These are phyloP conservation scores for Phaeophleospora eucalypticola DNA, from an alignment of 2,329 filamentous ascomycete species.

Conservation along the genomic window DNA sequence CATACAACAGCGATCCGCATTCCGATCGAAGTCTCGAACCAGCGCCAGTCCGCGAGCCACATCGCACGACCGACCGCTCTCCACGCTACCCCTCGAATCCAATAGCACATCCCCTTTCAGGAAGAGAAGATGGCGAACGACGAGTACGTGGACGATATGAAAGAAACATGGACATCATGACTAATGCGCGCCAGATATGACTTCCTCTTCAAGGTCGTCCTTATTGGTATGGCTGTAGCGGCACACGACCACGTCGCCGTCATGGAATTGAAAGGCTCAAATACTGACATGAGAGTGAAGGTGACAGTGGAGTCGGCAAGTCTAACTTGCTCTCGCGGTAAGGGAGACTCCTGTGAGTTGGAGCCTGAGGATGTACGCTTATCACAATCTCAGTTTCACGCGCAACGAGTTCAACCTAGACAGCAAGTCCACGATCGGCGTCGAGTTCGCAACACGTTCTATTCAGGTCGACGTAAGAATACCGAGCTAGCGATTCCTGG, in stretches of 20 bases:
- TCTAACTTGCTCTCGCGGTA: slow-evolving; percentile 78
- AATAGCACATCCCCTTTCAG: neutral
- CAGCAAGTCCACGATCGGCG: slow-evolving; percentile 98
- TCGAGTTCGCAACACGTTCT: slow-evolving; percentile 96
- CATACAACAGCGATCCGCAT: too few relatives aligned
- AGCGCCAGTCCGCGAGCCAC: too few relatives aligned
- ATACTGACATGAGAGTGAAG: too few relatives aligned
- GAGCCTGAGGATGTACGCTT: neutral
- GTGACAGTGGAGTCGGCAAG: neutral
- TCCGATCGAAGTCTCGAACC: too few relatives aligned
- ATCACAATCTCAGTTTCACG: slow-evolving; percentile 63
- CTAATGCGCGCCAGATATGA: too few relatives aligned
- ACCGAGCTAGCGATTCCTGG: too few relatives aligned
- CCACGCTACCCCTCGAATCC: neutral
- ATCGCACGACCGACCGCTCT: too few relatives aligned
- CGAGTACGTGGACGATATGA: too few relatives aligned
- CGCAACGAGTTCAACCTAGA: slow-evolving; percentile 99
- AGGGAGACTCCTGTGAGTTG: neutral
- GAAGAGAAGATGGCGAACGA: slow-evolving; percentile 86
- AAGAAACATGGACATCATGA: too few relatives aligned
- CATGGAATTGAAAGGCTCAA: too few relatives aligned
- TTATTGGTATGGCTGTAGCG: too few relatives aligned
- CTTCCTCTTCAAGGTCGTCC: slow-evolving; percentile 71
- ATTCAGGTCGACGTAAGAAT: slow-evolving; percentile 80
- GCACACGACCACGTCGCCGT: too few relatives aligned